These are phyloP conservation scores for Punica granatum DNA, from an alignment of 345 rosid species.

Conservation along the genomic window DNA sequence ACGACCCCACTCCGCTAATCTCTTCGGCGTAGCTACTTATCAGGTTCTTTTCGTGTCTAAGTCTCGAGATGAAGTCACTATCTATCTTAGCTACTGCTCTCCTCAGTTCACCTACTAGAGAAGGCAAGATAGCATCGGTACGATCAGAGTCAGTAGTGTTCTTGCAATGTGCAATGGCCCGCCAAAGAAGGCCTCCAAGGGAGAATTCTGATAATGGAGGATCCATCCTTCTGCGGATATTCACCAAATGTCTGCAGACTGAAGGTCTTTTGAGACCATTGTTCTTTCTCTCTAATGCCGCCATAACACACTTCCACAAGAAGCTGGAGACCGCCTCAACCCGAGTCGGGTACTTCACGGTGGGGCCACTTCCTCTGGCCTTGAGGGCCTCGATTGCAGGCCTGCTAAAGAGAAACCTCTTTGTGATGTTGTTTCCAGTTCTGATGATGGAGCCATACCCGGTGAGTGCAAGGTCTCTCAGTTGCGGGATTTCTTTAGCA, in stretches of 20 bases:
- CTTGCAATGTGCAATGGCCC: background rate
- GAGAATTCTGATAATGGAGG: background rate
- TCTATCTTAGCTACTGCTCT: background rate
- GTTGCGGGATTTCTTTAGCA: conserved; percentile 23
- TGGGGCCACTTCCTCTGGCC: conserved; percentile 1
- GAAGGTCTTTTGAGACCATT: conserved; percentile 30
- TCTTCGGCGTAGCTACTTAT: background rate
- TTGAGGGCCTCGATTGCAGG: conserved; percentile 18
- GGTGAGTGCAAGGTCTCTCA: conserved; percentile 13
- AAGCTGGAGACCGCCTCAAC: conserved; percentile 30
- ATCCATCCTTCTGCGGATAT: background rate
- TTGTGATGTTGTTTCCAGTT: conserved; percentile 25
- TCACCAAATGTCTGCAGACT: background rate
- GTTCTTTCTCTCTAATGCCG: background rate
- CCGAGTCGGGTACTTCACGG: conserved; percentile 17
- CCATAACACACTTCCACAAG: conserved; percentile 28
- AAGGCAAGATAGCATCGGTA: background rate
- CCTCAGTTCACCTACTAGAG: background rate
- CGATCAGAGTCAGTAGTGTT: background rate
- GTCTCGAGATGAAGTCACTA: background rate
- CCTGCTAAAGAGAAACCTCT: conserved; percentile 28
- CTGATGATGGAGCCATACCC: conserved; percentile 26
- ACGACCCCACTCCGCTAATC: background rate
- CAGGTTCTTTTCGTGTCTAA: background rate
- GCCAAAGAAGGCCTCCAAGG: background rate